Evolutionary conservation across 768 basidiomycete genomes (phyloP), one percentile per base, ranked within the genome.

Genomic region (Leccinum pellstonianum): DNA sequence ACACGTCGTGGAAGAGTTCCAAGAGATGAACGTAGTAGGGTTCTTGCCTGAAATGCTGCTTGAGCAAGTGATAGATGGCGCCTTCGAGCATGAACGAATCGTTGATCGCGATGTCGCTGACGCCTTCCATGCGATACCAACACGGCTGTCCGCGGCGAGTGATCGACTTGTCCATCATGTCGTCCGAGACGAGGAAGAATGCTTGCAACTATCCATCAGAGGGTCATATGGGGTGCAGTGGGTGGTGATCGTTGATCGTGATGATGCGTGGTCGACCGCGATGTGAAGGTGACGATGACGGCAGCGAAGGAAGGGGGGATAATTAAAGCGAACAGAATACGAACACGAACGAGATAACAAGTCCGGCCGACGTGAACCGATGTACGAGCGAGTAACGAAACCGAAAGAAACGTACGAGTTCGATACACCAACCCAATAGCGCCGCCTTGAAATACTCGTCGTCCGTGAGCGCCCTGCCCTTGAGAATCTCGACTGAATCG

Each of bases 61-160:
- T 95, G 70, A 98, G 79, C 49, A 99, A 81, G 68, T 82, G 84
- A 79, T 95, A 99, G 73, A 99, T 97, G 25, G 95, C 89, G 8
- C 85, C 87, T 73, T 95, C 93, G 74, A 98, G 87, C 91, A 98
- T 92, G 82, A 97, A 94, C 2, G 92, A 79, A 72, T 98, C 96
- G 79, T 98, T 98, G 78, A 98, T 90, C 5, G 96, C 95, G 63
- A 97, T 86, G 76, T 87, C 86, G 50, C 87, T 87, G 62, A 74
- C 69, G 15, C 77, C 78, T 57, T 81, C 79, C 43, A 84, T 73
- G 52, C 79, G 83, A 78, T 96, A 98, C 92, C 93, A 99, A 77
- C 96, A 99, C 2, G 95, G 90, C 75, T 97, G 95, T 4, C 90
- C 88, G 10, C 96, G 88, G 25, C 96, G 89, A 11, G 96, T 98